Evolutionary conservation across 2,329 filamentous ascomycete species (phyloP).

Genomic region (Penicillium sp.): DNA sequence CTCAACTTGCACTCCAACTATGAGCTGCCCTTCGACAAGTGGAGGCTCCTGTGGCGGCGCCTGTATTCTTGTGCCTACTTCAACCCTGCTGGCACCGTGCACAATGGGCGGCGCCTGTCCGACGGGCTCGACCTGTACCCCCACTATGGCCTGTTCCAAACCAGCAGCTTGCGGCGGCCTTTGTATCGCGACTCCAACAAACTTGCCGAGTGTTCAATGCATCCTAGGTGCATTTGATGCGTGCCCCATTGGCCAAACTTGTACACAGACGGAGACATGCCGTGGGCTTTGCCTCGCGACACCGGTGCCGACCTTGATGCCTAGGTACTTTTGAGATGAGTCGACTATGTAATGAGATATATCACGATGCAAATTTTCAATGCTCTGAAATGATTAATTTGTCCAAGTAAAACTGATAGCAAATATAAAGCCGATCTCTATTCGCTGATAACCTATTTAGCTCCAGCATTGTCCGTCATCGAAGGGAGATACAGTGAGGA

Average conservation of each 20-base stretch:
- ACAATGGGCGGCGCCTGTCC: neutral
- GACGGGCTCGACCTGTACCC: neutral
- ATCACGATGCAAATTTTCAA: too few relatives aligned
- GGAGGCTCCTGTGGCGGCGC: neutral
- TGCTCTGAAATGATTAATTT: too few relatives aligned
- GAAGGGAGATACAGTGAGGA: too few relatives aligned
- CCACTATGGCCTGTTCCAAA: neutral
- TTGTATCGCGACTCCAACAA: neutral
- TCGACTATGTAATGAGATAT: too few relatives aligned
- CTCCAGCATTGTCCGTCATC: too few relatives aligned
- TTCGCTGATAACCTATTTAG: too few relatives aligned
- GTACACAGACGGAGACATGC: neutral
- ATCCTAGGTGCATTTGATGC: neutral
- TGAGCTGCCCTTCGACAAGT: neutral
- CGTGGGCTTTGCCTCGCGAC: neutral
- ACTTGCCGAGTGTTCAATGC: neutral
- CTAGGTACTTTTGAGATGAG: neutral
- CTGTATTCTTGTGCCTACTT: neutral
- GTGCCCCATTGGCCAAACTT: neutral
- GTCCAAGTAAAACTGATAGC: too few relatives aligned
- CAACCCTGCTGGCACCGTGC: neutral
- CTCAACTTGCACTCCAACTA: neutral
- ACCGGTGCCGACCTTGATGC: neutral
- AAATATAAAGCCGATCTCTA: too few relatives aligned
- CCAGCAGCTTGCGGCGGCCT: neutral